These are phyloP conservation scores for Ceratonia siliqua DNA, from an alignment of 306 rosid genomes.

Conservation along the genomic window DNA sequence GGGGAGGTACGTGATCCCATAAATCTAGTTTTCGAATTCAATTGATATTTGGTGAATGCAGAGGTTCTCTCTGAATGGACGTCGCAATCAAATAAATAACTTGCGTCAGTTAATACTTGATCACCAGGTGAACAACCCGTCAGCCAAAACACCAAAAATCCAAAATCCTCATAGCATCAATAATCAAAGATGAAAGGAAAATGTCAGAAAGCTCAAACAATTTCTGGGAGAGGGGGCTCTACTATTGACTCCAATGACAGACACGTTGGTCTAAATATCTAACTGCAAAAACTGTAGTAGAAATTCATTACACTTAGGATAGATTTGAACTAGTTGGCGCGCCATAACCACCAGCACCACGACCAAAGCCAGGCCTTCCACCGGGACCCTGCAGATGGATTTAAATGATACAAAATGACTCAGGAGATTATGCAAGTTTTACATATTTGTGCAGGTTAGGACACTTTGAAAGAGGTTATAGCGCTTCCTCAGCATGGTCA, in stretches of 20 bases:
- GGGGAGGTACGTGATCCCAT: neutral
- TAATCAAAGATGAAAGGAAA: constrained; percentile 20
- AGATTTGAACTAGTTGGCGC: constrained; percentile 48
- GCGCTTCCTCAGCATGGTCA: neutral
- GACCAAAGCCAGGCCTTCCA: constrained; percentile 80
- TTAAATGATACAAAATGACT: neutral
- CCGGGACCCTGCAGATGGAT: constrained; percentile 59
- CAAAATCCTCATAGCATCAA: constrained; percentile 33
- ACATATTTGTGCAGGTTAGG: neutral
- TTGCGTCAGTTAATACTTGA: neutral
- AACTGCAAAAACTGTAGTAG: constrained; percentile 6
- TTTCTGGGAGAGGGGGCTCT: constrained; percentile 1
- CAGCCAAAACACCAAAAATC: constrained; percentile 22
- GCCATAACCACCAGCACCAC: constrained; percentile 66
- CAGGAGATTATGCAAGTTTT: neutral
- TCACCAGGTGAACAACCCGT: too few species aligned
- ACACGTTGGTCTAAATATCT: constrained; percentile 3
- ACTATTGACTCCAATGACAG: constrained; percentile 22
- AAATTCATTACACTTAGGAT: constrained; percentile 20
- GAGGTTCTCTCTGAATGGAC: neutral
- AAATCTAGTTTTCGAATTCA: neutral
- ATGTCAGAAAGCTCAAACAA: constrained; percentile 8
- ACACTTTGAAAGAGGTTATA: neutral
- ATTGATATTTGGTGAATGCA: too few species aligned
- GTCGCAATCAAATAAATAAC: neutral